phyloP scores from a whole-genome alignment of 371 early-diverging fungal species.

The Mucor piriformis region DNA sequence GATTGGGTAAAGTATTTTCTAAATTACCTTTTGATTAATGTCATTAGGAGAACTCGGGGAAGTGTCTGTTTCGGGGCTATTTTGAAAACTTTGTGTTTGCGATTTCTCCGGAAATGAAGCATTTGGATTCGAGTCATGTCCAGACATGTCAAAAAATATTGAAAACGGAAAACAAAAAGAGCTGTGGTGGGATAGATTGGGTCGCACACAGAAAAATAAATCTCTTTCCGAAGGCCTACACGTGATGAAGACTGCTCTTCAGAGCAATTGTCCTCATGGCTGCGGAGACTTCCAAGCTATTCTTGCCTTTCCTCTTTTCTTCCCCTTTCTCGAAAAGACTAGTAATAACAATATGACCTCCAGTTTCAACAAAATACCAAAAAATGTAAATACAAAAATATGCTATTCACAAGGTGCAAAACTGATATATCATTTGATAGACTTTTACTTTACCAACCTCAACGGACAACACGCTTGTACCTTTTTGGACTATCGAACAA shows the following conservation, averaged over 20 bases:
- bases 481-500: conserved; percentile 66
- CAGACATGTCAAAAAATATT: conserved; percentile 7
- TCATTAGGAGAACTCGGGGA: neutral
- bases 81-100: neutral
- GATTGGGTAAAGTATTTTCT: neutral
- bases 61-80: neutral
- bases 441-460: conserved; percentile 46
- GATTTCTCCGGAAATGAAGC: neutral
- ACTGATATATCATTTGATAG: conserved; percentile 7
- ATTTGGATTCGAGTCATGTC: neutral
- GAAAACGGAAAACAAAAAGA: neutral
- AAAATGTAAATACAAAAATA: conserved; percentile 11
- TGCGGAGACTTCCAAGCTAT: neutral
- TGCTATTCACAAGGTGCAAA: neutral
- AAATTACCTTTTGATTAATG: neutral
- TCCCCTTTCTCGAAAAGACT: no score
- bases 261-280: no score
- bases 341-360: neutral
- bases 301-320: neutral
- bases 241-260: neutral
- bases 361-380: conserved; percentile 17
- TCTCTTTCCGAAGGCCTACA: neutral
- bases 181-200: neutral
- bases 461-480: conserved; percentile 35
- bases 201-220: neutral